Evolutionary conservation across 23 red algal genomes (phyloP).

Genomic region (Chondrus crispus): DNA sequence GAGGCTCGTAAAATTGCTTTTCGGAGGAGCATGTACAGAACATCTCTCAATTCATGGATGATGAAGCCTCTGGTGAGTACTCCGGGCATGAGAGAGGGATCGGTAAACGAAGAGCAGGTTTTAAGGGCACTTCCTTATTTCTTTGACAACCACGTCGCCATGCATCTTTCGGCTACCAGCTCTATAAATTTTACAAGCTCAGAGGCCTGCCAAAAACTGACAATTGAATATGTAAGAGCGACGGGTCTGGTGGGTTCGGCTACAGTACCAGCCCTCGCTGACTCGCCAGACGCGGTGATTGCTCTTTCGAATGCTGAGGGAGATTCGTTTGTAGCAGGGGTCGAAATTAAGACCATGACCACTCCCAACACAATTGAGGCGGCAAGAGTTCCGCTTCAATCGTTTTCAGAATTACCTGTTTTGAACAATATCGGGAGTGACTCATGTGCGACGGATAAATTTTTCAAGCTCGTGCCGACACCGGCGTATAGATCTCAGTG

Average conservation of each 20-base stretch:
- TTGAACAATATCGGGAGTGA: not conserved
- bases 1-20: not conserved
- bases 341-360: conserved; percentile 32
- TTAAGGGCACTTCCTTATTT: not conserved
- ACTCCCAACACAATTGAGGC: not conserved
- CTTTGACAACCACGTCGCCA: not conserved
- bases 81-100: not conserved
- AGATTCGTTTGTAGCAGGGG: not conserved
- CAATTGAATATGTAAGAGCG: not conserved
- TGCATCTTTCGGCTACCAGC: not conserved
- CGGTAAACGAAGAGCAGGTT: not conserved
- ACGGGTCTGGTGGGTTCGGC: not conserved
- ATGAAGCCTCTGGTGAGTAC: not conserved
- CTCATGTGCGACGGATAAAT: not conserved
- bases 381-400: not conserved
- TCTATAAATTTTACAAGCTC: not conserved
- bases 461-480: not conserved
- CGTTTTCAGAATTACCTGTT: not conserved
- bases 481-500: not conserved
- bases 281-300: not conserved
- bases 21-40: not conserved
- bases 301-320: not conserved
- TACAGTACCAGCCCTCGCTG: not conserved
- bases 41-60: not conserved
- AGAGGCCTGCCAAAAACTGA: not conserved